Evolutionary conservation across 2,329 filamentous ascomycete species (phyloP).

Genomic region (Arthrobotrys sinensis): DNA sequence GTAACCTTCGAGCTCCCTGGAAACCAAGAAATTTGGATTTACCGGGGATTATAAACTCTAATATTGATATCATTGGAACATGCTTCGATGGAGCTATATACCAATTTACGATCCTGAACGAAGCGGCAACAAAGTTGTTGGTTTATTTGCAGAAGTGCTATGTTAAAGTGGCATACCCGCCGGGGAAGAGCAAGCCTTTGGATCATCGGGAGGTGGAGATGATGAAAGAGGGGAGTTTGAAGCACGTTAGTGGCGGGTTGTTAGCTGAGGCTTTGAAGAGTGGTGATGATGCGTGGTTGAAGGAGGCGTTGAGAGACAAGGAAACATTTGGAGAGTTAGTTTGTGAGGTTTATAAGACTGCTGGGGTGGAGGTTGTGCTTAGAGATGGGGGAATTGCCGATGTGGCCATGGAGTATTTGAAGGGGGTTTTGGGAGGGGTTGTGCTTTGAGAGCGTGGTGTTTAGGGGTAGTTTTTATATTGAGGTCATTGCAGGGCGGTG

Average conservation of each 20-base stretch:
- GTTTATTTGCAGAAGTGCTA: slow-evolving; percentile 43
- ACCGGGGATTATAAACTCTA: slow-evolving; percentile 68
- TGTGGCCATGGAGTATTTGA: slow-evolving; percentile 43
- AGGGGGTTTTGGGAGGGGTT: slow-evolving; percentile 26
- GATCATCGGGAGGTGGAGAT: slow-evolving; percentile 37
- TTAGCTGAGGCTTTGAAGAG: slow-evolving; percentile 21
- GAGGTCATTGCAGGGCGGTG: not conserved
- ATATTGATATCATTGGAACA: slow-evolving; percentile 75
- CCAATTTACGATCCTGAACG: slow-evolving; percentile 77
- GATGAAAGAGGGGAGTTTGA: slow-evolving; percentile 39
- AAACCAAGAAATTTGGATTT: slow-evolving; percentile 64
- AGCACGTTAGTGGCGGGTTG: slow-evolving; percentile 35
- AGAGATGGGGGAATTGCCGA: not conserved
- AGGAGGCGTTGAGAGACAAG: slow-evolving; percentile 13
- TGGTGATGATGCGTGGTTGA: slow-evolving; percentile 26
- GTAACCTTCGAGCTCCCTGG: slow-evolving; percentile 73
- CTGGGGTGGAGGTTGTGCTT: slow-evolving; percentile 20
- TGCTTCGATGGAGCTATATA: slow-evolving; percentile 79
- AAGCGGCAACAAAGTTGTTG: slow-evolving; percentile 31
- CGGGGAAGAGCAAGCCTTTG: slow-evolving; percentile 33
- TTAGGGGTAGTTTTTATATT: not conserved
- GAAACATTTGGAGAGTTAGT: slow-evolving; percentile 32
- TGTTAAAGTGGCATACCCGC: slow-evolving; percentile 9
- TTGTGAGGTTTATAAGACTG: slow-evolving; percentile 10
- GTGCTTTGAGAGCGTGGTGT: slow-evolving; percentile 29